phyloP scores from a whole-genome alignment of 2,329 filamentous ascomycete genomes.

The Cadophora sp. region DNA sequence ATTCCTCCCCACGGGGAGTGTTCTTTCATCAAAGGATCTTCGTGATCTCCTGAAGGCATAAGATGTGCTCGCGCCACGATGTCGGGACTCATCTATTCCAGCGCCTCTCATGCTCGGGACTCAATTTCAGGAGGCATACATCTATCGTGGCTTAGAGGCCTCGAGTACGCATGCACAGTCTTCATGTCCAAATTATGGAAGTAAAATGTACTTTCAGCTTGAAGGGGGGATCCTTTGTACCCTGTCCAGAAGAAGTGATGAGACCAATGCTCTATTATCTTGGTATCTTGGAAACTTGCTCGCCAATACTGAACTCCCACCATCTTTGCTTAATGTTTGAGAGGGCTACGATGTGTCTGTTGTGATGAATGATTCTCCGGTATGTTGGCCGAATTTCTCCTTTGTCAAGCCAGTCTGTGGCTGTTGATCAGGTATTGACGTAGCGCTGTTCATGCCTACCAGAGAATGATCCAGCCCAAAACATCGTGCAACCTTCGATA shows the following conservation, averaged over 20 bases:
- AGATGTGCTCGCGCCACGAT: constrained; percentile 3
- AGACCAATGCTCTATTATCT: not conserved
- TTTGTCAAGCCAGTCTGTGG: not conserved
- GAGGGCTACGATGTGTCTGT: too few relatives aligned
- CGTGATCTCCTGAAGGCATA: not conserved
- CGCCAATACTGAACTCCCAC: not conserved
- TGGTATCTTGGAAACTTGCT: not conserved
- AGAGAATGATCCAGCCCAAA: not conserved
- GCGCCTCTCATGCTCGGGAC: not conserved
- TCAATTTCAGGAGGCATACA: too few relatives aligned
- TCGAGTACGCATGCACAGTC: not conserved
- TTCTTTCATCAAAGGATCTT: not conserved
- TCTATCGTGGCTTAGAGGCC: not conserved
- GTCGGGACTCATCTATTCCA: not conserved
- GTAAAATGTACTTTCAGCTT: not conserved
- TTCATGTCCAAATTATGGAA: not conserved
- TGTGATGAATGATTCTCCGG: not conserved
- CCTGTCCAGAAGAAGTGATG: not conserved
- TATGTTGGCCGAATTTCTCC: not conserved
- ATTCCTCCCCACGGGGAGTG: not conserved
- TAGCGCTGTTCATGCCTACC: constrained; percentile 6
- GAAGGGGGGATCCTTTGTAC: not conserved
- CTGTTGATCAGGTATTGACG: not conserved
- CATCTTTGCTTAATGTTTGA: not conserved
- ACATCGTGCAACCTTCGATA: not conserved